Percentiles rank a stretch among this genome's conserved stretches.
phyloP scores from a whole-genome alignment of 495 filamentous ascomycete species.

The Glonium stellatum region DNA sequence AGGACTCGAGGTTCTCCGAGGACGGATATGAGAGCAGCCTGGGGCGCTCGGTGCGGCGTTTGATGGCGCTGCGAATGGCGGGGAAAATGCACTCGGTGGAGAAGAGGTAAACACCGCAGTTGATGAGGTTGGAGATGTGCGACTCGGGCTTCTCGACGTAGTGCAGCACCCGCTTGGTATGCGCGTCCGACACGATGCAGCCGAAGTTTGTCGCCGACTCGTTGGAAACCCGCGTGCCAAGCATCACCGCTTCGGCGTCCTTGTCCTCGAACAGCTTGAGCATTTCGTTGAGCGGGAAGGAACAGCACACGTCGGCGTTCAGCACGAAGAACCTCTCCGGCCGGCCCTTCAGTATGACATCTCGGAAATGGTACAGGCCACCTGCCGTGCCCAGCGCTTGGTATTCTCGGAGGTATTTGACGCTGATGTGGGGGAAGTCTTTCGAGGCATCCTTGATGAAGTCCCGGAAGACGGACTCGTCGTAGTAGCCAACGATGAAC shows the following conservation, averaged over 20 bases:
- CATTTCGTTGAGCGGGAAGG: constrained; percentile 95
- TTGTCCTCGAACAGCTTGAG: constrained; percentile 86
- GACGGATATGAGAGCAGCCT: constrained; percentile 90
- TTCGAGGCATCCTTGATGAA: constrained; percentile 87
- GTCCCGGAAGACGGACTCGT: constrained; percentile 91
- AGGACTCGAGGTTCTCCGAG: constrained; percentile 82
- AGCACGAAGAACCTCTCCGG: constrained; percentile 94
- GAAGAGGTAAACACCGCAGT: constrained; percentile 98
- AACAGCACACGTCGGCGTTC: constrained; percentile 99
- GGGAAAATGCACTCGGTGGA: constrained; percentile 93
- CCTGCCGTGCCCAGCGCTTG: constrained; percentile 92
- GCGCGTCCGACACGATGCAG: constrained; percentile 92
- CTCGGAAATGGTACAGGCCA: constrained; percentile 97
- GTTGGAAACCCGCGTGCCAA: constrained; percentile 86
- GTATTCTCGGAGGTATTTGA: constrained; percentile 97
- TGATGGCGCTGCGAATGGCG: constrained; percentile 89
- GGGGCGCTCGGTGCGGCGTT: constrained; percentile 86
- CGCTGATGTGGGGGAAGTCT: constrained; percentile 81
- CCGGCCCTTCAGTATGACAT: constrained; percentile 93
- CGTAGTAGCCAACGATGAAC: constrained; percentile 97
- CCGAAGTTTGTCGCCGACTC: constrained; percentile 94
- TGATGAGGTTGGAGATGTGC: constrained; percentile 97
- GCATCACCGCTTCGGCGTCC: constrained; percentile 93
- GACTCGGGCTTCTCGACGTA: constrained; percentile 99
- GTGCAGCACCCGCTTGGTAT: constrained; percentile 93